Conservation (phyloP, 331 rosid species). For the Saraca asoca region DNA sequence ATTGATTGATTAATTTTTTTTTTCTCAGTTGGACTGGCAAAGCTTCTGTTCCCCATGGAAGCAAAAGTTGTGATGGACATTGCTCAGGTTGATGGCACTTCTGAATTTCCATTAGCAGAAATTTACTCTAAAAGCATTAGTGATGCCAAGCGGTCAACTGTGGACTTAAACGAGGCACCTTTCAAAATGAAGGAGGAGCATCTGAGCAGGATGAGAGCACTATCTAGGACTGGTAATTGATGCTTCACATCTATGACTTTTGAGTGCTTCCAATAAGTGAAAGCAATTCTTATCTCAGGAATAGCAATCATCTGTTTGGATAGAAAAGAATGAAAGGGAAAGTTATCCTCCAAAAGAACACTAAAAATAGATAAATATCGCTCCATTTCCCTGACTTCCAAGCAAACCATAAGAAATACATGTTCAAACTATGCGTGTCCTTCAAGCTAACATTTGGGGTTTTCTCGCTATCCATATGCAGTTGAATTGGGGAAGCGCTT, state of each 20-base stretch:
- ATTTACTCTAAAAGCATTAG: constrained; percentile 30
- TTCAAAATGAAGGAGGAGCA: constrained; percentile 67
- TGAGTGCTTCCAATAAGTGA: neutral
- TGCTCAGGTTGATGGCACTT: constrained; percentile 54
- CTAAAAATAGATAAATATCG: too few species aligned
- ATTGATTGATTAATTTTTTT: constrained; percentile 24
- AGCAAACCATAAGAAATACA: too few species aligned
- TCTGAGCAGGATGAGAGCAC: constrained; percentile 56
- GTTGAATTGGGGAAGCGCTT: constrained; percentile 68
- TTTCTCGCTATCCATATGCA: constrained; percentile 33
- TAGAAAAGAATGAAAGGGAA: too few species aligned
- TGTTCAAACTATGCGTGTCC: too few species aligned
- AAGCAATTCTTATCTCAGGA: neutral
- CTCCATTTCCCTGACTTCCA: too few species aligned
- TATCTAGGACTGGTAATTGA: constrained; percentile 56
- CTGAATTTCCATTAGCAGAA: constrained; percentile 44
- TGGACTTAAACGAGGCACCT: constrained; percentile 71
- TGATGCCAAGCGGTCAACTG: constrained; percentile 40
- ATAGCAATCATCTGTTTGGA: too few species aligned
- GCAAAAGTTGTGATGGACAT: constrained; percentile 69
- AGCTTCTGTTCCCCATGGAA: constrained; percentile 64
- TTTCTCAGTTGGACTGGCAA: constrained; percentile 59
- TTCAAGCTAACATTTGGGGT: too few species aligned
- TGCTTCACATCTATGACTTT: neutral
- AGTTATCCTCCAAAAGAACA: too few species aligned